Percentiles rank a stretch among this genome's conserved stretches.
Conservation (phyloP, 2,329 filamentous ascomycete genomes). For the Colletotrichum euphorbiae region DNA sequence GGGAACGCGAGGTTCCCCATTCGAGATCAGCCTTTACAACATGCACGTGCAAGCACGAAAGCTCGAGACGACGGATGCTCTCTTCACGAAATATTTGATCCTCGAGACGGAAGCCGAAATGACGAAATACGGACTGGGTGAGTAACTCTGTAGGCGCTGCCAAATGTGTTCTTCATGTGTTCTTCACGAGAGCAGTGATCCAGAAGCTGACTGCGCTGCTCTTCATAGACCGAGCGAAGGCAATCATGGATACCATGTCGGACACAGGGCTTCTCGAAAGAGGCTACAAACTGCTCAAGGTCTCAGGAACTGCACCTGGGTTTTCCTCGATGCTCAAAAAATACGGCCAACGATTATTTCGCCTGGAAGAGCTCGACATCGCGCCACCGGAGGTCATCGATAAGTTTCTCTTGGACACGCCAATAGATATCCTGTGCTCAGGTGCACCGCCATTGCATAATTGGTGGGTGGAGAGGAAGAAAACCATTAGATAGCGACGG, state of each 20-base stretch:
- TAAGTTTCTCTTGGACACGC: conserved; percentile 22
- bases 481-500: conserved; percentile 1
- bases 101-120: conserved; percentile 24
- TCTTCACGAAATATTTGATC: conserved; percentile 17
- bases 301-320: neutral
- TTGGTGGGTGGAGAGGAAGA: conserved; percentile 25
- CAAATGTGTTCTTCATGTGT: neutral
- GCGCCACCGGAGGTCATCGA: conserved; percentile 23
- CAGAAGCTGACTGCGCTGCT: neutral
- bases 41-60: conserved; percentile 26
- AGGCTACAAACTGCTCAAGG: neutral
- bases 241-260: neutral
- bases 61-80: conserved; percentile 18
- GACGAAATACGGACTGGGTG: conserved; percentile 21
- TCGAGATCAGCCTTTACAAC: conserved; percentile 28
- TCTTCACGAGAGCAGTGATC: no score
- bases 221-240: neutral
- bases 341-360: conserved; percentile 1
- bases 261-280: conserved; percentile 11
- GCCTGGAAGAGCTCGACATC: neutral
- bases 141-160: neutral
- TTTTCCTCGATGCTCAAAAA: conserved; percentile 17
- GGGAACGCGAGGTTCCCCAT: conserved; percentile 11
- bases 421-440: conserved; percentile 26
- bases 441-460: conserved; percentile 16